Conservation (phyloP, 164 flowering plant species). For the Macadamia tetraphylla region DNA sequence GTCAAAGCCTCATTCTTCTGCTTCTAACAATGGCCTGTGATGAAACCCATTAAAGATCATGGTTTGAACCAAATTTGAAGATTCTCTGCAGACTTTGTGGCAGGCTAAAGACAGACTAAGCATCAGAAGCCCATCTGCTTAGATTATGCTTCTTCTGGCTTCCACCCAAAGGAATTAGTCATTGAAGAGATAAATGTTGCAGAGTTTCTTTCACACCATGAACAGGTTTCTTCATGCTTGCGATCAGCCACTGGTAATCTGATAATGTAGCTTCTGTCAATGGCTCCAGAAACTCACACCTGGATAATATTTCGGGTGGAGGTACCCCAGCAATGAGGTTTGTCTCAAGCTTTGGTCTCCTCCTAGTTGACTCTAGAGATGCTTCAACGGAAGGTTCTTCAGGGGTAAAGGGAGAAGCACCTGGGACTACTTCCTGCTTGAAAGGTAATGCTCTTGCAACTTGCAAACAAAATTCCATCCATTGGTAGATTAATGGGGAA, state of each 20-base stretch:
- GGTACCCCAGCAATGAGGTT: slow-evolving; percentile 75
- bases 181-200: slow-evolving; percentile 14
- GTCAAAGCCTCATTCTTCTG: too few species aligned
- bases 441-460: slow-evolving; percentile 73
- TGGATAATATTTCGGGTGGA: slow-evolving; percentile 58
- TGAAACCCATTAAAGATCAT: too few species aligned
- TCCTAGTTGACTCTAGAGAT: slow-evolving; percentile 27
- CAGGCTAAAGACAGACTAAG: neutral
- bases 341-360: slow-evolving; percentile 63
- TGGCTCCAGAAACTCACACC: slow-evolving; percentile 82
- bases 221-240: slow-evolving; percentile 31
- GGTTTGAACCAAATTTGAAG: neutral
- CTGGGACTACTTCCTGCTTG: slow-evolving; percentile 68
- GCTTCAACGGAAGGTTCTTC: slow-evolving; percentile 16
- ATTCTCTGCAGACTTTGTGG: neutral
- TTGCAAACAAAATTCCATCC: slow-evolving; percentile 93
- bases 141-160: slow-evolving; percentile 5
- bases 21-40: too few species aligned
- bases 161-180: slow-evolving; percentile 9
- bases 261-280: slow-evolving; percentile 52
- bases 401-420: slow-evolving; percentile 64
- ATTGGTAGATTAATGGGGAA: slow-evolving; percentile 77
- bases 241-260: slow-evolving; percentile 55
- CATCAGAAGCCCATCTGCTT: neutral
- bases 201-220: slow-evolving; percentile 22